These are phyloP conservation scores for Elongisporangium senticosum DNA, from an alignment of 352 stramenopile species.

Conservation along the genomic window DNA sequence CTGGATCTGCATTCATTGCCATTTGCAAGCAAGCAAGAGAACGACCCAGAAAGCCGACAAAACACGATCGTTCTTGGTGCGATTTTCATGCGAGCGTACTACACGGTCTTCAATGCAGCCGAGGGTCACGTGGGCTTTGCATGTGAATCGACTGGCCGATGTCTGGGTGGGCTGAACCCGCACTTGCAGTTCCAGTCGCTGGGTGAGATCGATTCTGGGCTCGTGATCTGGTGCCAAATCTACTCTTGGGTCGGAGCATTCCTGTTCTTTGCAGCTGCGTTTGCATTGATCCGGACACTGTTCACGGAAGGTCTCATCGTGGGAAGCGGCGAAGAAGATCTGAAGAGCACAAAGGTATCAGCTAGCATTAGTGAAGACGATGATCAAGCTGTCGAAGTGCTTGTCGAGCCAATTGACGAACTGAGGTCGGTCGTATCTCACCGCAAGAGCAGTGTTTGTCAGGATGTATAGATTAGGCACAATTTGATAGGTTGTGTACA, in stretches of 20 bases:
- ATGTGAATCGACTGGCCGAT: slow-evolving; percentile 18
- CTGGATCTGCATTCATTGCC: slow-evolving; percentile 47
- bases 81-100: slow-evolving; percentile 66
- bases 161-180: slow-evolving; percentile 25
- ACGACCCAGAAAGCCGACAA: slow-evolving; percentile 12
- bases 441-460: not conserved
- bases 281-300: not conserved
- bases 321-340: not conserved
- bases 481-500: not conserved
- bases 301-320: slow-evolving; percentile 3
- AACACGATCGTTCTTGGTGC: slow-evolving; percentile 51
- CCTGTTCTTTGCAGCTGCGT: not conserved
- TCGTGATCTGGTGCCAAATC: not conserved
- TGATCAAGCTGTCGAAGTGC: not conserved
- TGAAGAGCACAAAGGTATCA: not conserved
- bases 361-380: not conserved
- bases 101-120: slow-evolving; percentile 54
- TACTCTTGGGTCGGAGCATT: not conserved
- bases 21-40: slow-evolving; percentile 13
- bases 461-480: not conserved
- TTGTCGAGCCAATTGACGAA: not conserved
- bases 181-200: slow-evolving; percentile 32
- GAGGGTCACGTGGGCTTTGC: slow-evolving; percentile 36
- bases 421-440: not conserved
- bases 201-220: not conserved